Evolutionary conservation across 2,329 filamentous ascomycete genomes (phyloP), one percentile per base, ranked within the genome.

Genomic region (Epichloe elymi): DNA sequence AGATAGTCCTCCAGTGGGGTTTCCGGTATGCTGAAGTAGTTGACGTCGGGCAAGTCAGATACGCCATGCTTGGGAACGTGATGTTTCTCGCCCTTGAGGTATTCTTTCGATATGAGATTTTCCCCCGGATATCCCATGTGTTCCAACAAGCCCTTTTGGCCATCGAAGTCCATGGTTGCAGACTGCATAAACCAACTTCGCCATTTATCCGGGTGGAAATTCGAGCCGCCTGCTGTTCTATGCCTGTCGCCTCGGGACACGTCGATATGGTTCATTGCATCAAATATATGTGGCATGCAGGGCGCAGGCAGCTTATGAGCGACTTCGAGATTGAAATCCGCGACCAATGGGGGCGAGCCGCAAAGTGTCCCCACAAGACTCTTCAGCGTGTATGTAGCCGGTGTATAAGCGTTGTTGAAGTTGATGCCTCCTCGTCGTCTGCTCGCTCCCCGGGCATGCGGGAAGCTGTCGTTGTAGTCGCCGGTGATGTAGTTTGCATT

Each of bases 321-420:
- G 48, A 65, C 66, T 52, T 73, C 71, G 17, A 63, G 60, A 36
- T 73, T 72, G 51, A 70, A 70, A 38, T 73, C 70, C 2, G 62
- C 66, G 2, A 70, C 61, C 11, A 73, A 54, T 0, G 71, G 70
- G 0, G 61, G 62, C n/a, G 71, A 55, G 5, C 71, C 71, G 43
- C 71, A 74, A 7, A 72, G 51, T 8, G 67, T 68, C 4, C 65
- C 70, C 0, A 63, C 61, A 14, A 73, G 50, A 49, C 68, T 71
- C 57, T 73, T 73, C 30, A 72, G 59, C 0, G 71, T 73, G 37
- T 72, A 72, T 0, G 71, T 72, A 3, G 64, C 62, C 0, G 69
- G 62, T 0, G 71, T 72, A 44, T 67, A 65, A 2, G 65, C 70
- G 33, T 67, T 68, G 14, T 66, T 70, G 46, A 62, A 65, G 26